Conservation (phyloP, 768 basidiomycete species). For the Tulasnella sp. region DNA sequence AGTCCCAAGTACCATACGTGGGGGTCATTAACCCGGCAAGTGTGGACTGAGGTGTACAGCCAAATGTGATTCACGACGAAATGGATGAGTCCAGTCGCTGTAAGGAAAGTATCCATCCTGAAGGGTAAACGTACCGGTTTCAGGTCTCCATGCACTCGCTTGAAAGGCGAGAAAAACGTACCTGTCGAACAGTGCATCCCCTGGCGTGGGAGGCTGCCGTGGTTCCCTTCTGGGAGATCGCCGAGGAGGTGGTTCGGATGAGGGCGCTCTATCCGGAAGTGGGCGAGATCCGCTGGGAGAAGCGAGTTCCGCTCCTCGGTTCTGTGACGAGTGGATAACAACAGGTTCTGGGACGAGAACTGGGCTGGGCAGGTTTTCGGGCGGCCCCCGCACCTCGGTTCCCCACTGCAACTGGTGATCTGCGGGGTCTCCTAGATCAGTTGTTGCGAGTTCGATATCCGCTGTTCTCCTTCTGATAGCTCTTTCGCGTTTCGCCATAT, state of each 20-base stretch:
- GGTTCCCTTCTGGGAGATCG: background rate
- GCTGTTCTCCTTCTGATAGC: background rate
- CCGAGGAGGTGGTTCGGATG: background rate
- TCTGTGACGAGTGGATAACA: background rate
- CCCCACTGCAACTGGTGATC: background rate
- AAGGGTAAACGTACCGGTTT: background rate
- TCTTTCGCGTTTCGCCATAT: background rate
- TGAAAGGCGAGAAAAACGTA: background rate
- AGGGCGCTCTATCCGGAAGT: no score
- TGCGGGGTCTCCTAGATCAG: background rate
- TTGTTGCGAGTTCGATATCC: background rate
- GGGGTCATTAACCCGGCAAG: slow-evolving; percentile 73
- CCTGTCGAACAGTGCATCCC: slow-evolving; percentile 11
- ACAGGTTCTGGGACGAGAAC: background rate
- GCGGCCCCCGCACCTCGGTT: background rate
- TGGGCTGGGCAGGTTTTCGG: background rate
- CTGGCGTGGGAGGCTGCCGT: background rate
- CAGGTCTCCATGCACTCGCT: background rate
- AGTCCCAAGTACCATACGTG: slow-evolving; percentile 89
- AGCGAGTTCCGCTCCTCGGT: background rate
- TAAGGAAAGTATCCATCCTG: slow-evolving; percentile 25
- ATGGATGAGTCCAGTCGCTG: slow-evolving; percentile 76
- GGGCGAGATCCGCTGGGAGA: background rate
- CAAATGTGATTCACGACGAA: slow-evolving; percentile 81
- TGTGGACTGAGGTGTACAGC: slow-evolving; percentile 72